phyloP scores from a whole-genome alignment of 192 early-diverging fungal genomes.

The Podila epigama region DNA sequence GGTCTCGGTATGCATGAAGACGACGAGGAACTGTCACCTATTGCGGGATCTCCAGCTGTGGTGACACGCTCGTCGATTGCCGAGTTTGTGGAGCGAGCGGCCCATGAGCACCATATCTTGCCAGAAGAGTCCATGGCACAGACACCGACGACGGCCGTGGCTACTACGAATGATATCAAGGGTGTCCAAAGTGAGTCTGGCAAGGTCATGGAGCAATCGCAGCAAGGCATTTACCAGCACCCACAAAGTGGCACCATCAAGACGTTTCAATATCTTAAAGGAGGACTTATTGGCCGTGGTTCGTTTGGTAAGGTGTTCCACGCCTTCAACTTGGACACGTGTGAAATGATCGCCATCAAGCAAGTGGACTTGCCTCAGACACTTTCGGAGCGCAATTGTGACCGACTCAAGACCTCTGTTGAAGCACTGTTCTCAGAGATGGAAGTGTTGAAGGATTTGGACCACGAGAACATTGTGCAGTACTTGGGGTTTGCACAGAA shows the following conservation, averaged over 20 bases:
- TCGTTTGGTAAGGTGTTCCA: slow-evolving; percentile 83
- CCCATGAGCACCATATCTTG: slow-evolving; percentile 35
- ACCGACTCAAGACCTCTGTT: slow-evolving; percentile 50
- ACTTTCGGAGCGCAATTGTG: slow-evolving; percentile 53
- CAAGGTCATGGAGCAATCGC: slow-evolving; percentile 42
- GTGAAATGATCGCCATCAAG: slow-evolving; percentile 86
- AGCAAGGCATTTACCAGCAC: slow-evolving; percentile 38
- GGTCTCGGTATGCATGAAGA: slow-evolving; percentile 33
- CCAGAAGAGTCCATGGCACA: slow-evolving; percentile 7
- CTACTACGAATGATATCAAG: neutral
- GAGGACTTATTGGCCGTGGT: slow-evolving; percentile 83
- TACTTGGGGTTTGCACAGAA: slow-evolving; percentile 81
- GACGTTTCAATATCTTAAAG: slow-evolving; percentile 73
- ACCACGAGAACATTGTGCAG: slow-evolving; percentile 94
- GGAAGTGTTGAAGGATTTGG: slow-evolving; percentile 74
- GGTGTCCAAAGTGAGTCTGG: slow-evolving; percentile 34
- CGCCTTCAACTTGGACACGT: slow-evolving; percentile 73
- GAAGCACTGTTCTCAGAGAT: slow-evolving; percentile 79
- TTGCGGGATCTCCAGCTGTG: slow-evolving; percentile 26
- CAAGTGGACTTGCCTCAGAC: slow-evolving; percentile 74
- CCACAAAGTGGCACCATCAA: slow-evolving; percentile 51
- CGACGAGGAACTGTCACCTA: slow-evolving; percentile 34
- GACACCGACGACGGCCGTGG: neutral
- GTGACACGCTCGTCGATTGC: slow-evolving; percentile 39
- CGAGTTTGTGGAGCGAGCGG: slow-evolving; percentile 37